Base-by-base conservation (phyloP, 2,329 filamentous ascomycete species). In the Fusarium sp. region DNA sequence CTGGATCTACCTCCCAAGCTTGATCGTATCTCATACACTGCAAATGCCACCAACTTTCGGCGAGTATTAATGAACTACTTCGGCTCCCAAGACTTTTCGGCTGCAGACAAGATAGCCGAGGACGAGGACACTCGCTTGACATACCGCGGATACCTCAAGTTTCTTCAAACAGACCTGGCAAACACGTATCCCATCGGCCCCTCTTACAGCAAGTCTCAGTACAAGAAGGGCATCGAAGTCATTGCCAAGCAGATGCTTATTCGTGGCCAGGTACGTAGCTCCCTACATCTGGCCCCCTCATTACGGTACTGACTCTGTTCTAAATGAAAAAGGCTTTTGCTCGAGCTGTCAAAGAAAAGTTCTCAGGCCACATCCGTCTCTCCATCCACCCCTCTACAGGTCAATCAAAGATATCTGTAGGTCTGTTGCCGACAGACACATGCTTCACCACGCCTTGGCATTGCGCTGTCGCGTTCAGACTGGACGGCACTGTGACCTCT, bases 391-490 rank as follows among this genome's bases (percentile, higher is more conserved):
- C 76, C 4, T 84, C 82, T 0, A 78, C 75, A 0, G 77, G 77
- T 8, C 73, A 76, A 5, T 73, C 69, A 29, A 85, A 85, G 66
- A 66, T 85, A 3, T 80, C 82, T 9, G 76, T 85, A 58, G 76
- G 74, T 56, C 71, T 81, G 1, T 67, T 85, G 5, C 78, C 79
- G 7, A 81, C 78, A 1, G 72, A 73, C 2, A 76, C 72, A 21
- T 66, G 68, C 9, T 82, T 76, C 61, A 83, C 80, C 0, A 84
- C 82, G 0, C 82, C 82, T 2, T 85, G 82, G 82, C 82, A 84
- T 63, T 82, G 75, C 65, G 75, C 72, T 42, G 75, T 81, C 9
- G 79, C 75, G 4, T 19, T 19, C 19, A 19, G 19, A 19, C 19
- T 19, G 4, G 19, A 19, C 19, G 19, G 19, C 19, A 19, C 19